These are phyloP conservation scores for Geotrichum cucujoidarum DNA, from an alignment of 1,139 yeast species.

Conservation along the genomic window DNA sequence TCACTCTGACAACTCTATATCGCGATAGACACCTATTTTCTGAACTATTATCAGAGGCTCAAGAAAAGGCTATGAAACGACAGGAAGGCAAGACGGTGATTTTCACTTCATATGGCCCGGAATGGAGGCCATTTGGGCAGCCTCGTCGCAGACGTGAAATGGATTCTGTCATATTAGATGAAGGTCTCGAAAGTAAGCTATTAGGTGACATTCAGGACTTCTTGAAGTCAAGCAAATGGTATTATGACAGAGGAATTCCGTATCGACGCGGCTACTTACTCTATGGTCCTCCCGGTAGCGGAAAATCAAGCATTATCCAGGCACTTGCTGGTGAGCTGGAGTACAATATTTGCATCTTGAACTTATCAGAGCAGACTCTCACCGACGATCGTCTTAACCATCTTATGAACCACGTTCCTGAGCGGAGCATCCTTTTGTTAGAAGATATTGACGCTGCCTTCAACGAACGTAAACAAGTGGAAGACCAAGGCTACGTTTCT, in stretches of 20 bases:
- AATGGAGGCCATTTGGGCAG: slow-evolving; percentile 97
- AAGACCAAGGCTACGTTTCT: slow-evolving; percentile 61
- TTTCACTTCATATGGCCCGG: slow-evolving; percentile 95
- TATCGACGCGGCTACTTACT: slow-evolving; percentile 90
- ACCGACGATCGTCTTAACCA: slow-evolving; percentile 94
- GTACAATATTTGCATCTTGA: slow-evolving; percentile 88
- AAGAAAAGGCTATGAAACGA: slow-evolving; percentile 69
- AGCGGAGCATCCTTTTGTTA: slow-evolving; percentile 71
- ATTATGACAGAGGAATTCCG: slow-evolving; percentile 92
- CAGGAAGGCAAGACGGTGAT: slow-evolving; percentile 93
- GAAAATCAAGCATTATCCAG: slow-evolving; percentile 92
- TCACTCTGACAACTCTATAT: slow-evolving; percentile 82
- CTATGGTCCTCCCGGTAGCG: slow-evolving; percentile 98
- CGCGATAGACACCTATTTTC: slow-evolving; percentile 69
- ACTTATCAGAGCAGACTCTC: slow-evolving; percentile 80
- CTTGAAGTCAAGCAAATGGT: slow-evolving; percentile 79
- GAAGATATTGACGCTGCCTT: slow-evolving; percentile 98
- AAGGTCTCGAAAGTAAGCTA: slow-evolving; percentile 62
- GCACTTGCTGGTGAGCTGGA: slow-evolving; percentile 96
- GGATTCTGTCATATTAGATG: slow-evolving; percentile 80
- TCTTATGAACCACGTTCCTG: slow-evolving; percentile 93
- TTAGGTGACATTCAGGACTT: slow-evolving; percentile 75
- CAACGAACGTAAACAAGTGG: slow-evolving; percentile 69
- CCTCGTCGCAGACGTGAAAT: slow-evolving; percentile 83
- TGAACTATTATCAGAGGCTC: slow-evolving; percentile 79